These are phyloP conservation scores for Pelagophyceae sp. DNA, from an alignment of 352 stramenopile genomes.

Conservation along the genomic window DNA sequence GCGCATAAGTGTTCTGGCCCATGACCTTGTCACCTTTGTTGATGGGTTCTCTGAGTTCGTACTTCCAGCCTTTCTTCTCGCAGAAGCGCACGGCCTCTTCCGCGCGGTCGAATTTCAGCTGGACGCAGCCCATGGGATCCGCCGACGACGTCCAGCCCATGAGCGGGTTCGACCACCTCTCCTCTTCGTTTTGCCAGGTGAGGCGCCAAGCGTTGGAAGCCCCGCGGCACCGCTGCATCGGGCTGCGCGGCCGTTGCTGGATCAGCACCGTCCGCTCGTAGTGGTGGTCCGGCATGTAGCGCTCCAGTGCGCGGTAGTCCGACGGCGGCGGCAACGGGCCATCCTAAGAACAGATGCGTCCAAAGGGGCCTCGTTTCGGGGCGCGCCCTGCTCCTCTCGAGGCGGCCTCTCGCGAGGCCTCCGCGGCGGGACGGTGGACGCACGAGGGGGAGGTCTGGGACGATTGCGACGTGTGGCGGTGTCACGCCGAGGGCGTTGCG, in stretches of 20 bases:
- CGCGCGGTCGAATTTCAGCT: conserved; percentile 74
- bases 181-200: conserved; percentile 15
- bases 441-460: too few species aligned
- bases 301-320: too few species aligned
- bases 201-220: not conserved
- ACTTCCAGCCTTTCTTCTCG: conserved; percentile 73
- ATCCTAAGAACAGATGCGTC: too few species aligned
- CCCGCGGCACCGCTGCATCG: not conserved
- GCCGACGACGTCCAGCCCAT: conserved; percentile 83
- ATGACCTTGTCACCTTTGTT: conserved; percentile 50
- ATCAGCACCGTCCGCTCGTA: not conserved
- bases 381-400: too few species aligned
- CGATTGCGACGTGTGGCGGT: too few species aligned
- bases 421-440: too few species aligned
- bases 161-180: conserved; percentile 74
- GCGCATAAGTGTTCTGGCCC: conserved; percentile 66
- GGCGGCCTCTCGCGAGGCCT: too few species aligned
- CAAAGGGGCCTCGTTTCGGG: too few species aligned
- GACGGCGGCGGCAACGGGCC: too few species aligned
- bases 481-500: too few species aligned
- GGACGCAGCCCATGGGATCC: conserved; percentile 68
- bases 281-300: not conserved
- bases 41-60: conserved; percentile 65
- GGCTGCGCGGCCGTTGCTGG: not conserved
- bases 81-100: conserved; percentile 61